These are phyloP conservation scores for Ochetophila trinervis DNA, from an alignment of 306 rosid species.

Conservation along the genomic window DNA sequence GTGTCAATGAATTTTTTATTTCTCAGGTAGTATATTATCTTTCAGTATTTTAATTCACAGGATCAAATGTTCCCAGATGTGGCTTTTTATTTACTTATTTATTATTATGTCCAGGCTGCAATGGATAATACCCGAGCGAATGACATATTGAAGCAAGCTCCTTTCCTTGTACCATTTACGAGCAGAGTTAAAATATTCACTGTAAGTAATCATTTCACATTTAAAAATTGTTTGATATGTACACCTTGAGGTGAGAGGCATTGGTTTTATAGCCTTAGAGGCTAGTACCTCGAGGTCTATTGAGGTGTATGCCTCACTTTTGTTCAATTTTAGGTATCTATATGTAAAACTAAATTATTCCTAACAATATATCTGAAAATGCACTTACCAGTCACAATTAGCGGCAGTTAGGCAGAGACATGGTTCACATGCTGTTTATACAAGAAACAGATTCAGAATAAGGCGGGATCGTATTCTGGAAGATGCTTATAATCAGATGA, in stretches of 20 bases:
- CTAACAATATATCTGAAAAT: constrained; percentile 16
- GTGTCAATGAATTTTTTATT: constrained; percentile 92
- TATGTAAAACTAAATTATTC: neutral
- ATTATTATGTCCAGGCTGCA: constrained; percentile 51
- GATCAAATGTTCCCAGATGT: constrained; percentile 6
- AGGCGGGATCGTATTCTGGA: constrained; percentile 87
- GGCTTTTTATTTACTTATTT: constrained; percentile 8
- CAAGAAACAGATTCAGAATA: constrained; percentile 85
- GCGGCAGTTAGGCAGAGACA: constrained; percentile 76
- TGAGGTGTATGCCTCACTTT: too few species aligned
- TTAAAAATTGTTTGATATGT: too few species aligned
- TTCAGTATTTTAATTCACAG: constrained; percentile 14
- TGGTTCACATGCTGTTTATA: constrained; percentile 60
- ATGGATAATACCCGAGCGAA: constrained; percentile 80
- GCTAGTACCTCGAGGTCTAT: too few species aligned
- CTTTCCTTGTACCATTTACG: constrained; percentile 93
- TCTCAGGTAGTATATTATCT: constrained; percentile 68
- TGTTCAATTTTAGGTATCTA: too few species aligned
- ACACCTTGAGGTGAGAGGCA: too few species aligned
- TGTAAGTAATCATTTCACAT: constrained; percentile 36
- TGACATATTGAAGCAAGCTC: constrained; percentile 90
- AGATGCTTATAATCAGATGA: constrained; percentile 95
- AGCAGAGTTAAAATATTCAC: constrained; percentile 97
- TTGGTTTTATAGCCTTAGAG: too few species aligned
- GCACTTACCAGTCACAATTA: constrained; percentile 81